Evolutionary conservation across 2,329 filamentous ascomycete species (phyloP), one percentile per base, ranked within the genome.

Genomic region (Aspergillus bombycis): DNA sequence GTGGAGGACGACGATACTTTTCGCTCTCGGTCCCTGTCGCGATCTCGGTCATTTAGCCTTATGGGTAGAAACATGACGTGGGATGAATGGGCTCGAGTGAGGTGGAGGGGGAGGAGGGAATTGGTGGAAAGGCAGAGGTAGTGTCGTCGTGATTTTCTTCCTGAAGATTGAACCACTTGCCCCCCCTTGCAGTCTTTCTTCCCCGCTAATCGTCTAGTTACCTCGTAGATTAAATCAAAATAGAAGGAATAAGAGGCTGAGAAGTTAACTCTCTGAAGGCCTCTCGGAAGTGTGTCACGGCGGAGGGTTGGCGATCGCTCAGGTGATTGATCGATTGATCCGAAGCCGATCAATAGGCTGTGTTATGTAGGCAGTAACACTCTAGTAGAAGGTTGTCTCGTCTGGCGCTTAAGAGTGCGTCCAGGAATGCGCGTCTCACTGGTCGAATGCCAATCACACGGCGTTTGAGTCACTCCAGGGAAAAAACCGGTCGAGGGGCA

Each of bases 41-140:
- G 69, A 70, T 73, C 69, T 68, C 74, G 71, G 67, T 76, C 75
- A 72, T 73, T 71, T 68, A 74, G 71, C 74, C 74, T 77, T 60
- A 77, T 66, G 59, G 75, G 77, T 59, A 77, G 74, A 68, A 76
- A 75, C 77, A 79, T 78, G 73, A 70, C 69, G 66, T 65, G 66
- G 66, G 62, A 62, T 71, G 62, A 60, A 63, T 64, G 67, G 66
- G 65, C 52, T 65, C 62, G 67, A 68, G 67, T 65, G 65, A 70
- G 70, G 68, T 66, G 59, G 65, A 64, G 68, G 69, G 71, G 67
- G 48, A 61, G 63, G 60, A 57, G 60, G 62, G 62, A 60, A 66
- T 32, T 53, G 16, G 50, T 53, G 26, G 62, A 68, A 57, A 62
- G 65, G 62, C 62, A 63, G 38, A 55, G 50, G 52, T 32, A 28